These are phyloP conservation scores for Daldinia vernicosa DNA, from an alignment of 495 filamentous ascomycete species.

Conservation along the genomic window DNA sequence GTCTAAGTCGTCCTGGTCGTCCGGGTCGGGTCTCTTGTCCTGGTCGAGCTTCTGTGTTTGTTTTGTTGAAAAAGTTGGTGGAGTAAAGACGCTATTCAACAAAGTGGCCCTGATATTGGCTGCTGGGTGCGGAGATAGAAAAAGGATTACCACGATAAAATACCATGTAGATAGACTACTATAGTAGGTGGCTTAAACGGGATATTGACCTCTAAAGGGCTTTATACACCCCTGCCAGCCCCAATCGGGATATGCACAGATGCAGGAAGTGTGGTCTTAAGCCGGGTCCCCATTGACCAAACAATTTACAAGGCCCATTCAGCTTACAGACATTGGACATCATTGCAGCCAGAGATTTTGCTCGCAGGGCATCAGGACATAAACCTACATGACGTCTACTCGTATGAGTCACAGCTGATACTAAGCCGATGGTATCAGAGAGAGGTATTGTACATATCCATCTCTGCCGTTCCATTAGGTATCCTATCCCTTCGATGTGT, in stretches of 20 bases:
- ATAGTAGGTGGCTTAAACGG: conserved; percentile 36
- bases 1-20: conserved; percentile 2
- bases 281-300: conserved; percentile 51
- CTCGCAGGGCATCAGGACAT: conserved; percentile 54
- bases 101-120: conserved; percentile 37
- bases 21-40: conserved; percentile 12
- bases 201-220: conserved; percentile 19
- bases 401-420: conserved; percentile 49
- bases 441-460: conserved; percentile 26
- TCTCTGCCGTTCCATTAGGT: conserved; percentile 6
- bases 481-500: conserved; percentile 23
- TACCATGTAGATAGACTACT: conserved; percentile 15
- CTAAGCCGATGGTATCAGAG: conserved; percentile 33
- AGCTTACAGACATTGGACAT: conserved; percentile 57
- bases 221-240: conserved; percentile 16
- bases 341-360: conserved; percentile 52
- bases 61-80: conserved; percentile 34
- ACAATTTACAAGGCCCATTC: conserved; percentile 44
- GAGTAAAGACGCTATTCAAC: conserved; percentile 31
- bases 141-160: conserved; percentile 28
- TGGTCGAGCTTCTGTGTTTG: conserved; percentile 24
- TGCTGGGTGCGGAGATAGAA: conserved; percentile 33
- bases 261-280: conserved; percentile 49
- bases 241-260: conserved; percentile 49
- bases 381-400: conserved; percentile 43